Conservation (phyloP, 1,139 yeast genomes). For the Entelexis paramagnoliae region DNA sequence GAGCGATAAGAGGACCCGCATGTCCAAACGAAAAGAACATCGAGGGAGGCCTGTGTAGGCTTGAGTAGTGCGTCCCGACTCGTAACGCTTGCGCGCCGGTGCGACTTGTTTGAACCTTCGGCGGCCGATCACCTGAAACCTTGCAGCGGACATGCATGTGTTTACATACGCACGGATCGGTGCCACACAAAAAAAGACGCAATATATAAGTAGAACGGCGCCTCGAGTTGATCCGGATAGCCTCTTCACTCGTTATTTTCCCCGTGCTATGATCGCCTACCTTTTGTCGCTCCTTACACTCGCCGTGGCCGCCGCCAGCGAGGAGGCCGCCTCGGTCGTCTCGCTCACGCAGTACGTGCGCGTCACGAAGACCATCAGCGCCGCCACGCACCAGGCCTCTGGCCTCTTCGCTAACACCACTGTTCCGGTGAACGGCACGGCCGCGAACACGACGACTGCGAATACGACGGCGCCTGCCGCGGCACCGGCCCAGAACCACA, state of each 20-base stretch:
- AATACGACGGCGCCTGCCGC: not conserved
- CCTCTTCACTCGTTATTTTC: not conserved
- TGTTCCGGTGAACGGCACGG: not conserved
- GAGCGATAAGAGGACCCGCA: too few relatives aligned
- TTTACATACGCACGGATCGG: slow-evolving; percentile 2
- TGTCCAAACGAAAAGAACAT: too few relatives aligned
- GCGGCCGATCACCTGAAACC: not conserved
- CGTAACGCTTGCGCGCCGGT: too few relatives aligned
- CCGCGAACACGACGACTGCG: not conserved
- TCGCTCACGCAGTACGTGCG: slow-evolving; percentile 4
- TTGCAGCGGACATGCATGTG: not conserved
- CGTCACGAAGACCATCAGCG: slow-evolving; percentile 7
- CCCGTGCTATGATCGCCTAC: slow-evolving; percentile 3
- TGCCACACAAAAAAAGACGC: not conserved
- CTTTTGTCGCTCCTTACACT: not conserved
- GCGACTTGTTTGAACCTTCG: too few relatives aligned
- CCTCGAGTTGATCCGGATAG: not conserved
- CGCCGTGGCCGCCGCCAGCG: not conserved
- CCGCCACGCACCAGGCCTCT: not conserved
- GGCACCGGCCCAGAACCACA: not conserved
- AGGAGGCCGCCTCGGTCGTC: not conserved
- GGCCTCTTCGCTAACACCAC: not conserved
- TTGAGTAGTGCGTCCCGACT: too few relatives aligned
- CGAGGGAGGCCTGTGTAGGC: too few relatives aligned
- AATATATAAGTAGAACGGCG: not conserved